A percentile compares a stretch with the other conserved stretches of the same genome.
phyloP scores from a whole-genome alignment of 2,329 filamentous ascomycete genomes.

The Trichoderma guizhouense region DNA sequence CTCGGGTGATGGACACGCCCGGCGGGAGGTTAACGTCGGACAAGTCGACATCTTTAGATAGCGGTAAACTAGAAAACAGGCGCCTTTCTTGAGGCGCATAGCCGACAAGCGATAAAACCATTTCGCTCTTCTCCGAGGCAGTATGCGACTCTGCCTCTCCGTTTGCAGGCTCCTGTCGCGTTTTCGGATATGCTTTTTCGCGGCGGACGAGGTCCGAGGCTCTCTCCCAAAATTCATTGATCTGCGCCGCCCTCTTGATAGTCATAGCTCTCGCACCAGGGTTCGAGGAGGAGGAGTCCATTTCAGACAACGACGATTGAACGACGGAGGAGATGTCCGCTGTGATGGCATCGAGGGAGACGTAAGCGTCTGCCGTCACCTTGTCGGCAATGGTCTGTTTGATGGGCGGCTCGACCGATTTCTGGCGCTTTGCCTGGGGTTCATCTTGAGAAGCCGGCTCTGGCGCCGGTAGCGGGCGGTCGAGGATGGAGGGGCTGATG shows the following conservation, averaged over 20 bases:
- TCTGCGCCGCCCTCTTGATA: constrained; percentile 41
- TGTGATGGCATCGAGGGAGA: constrained; percentile 63
- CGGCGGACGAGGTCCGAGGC: constrained; percentile 61
- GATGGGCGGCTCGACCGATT: constrained; percentile 45
- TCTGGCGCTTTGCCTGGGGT: constrained; percentile 59
- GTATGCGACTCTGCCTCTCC: constrained; percentile 39
- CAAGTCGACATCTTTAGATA: constrained; percentile 31
- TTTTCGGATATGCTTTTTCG: constrained; percentile 52
- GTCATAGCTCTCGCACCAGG: constrained; percentile 28
- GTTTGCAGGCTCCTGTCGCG: constrained; percentile 37
- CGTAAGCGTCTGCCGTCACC: constrained; percentile 50
- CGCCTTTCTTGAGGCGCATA: constrained; percentile 71
- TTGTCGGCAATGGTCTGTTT: constrained; percentile 52
- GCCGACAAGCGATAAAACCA: constrained; percentile 74
- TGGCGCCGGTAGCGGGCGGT: constrained; percentile 48
- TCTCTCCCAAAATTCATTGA: constrained; percentile 58
- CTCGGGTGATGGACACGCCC: constrained; percentile 56
- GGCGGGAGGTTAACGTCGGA: constrained; percentile 60
- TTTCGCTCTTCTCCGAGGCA: constrained; percentile 42
- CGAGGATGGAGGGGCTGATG: constrained; percentile 51
- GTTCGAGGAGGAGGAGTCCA: constrained; percentile 37
- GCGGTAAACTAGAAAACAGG: constrained; percentile 77
- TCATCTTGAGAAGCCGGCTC: constrained; percentile 41
- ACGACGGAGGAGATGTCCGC: constrained; percentile 51
- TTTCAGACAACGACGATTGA: constrained; percentile 46